phyloP scores from a whole-genome alignment of 805 yeast species.

The Candida loeiensis region DNA sequence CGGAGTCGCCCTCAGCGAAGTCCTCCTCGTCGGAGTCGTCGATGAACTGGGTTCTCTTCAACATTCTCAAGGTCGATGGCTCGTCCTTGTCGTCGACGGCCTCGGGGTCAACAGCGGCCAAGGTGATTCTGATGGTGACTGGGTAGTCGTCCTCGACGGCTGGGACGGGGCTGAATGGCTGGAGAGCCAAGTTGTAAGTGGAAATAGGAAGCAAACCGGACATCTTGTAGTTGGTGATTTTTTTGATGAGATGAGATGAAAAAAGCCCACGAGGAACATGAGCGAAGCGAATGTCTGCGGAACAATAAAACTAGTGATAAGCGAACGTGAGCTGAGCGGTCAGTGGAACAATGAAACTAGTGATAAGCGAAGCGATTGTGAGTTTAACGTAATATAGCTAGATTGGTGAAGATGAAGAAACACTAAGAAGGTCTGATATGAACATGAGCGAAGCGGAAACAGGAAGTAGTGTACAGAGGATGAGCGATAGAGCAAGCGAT shows the following conservation, averaged over 20 bases:
- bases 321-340: too few relatives aligned
- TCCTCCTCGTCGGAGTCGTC: constrained; percentile 45
- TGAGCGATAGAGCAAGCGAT: too few relatives aligned
- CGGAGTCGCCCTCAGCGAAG: constrained; percentile 45
- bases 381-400: too few relatives aligned
- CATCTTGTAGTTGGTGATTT: constrained; percentile 37
- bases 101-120: constrained; percentile 94
- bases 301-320: too few relatives aligned
- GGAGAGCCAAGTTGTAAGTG: constrained; percentile 77
- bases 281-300: too few relatives aligned
- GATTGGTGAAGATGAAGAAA: too few relatives aligned
- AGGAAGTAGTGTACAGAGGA: too few relatives aligned
- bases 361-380: too few relatives aligned
- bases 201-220: constrained; percentile 77
- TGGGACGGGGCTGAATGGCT: constrained; percentile 84
- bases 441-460: too few relatives aligned
- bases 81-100: constrained; percentile 73
- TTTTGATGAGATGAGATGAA: constrained; percentile 14
- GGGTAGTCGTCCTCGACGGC: constrained; percentile 87
- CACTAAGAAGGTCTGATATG: too few relatives aligned
- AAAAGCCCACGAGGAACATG: too few relatives aligned
- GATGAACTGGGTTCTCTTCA: constrained; percentile 56
- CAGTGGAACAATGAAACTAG: too few relatives aligned
- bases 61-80: constrained; percentile 87
- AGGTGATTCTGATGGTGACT: constrained; percentile 82